Evolutionary conservation across 2,329 filamentous ascomycete genomes (phyloP).

Genomic region (Cercospora janseana): DNA sequence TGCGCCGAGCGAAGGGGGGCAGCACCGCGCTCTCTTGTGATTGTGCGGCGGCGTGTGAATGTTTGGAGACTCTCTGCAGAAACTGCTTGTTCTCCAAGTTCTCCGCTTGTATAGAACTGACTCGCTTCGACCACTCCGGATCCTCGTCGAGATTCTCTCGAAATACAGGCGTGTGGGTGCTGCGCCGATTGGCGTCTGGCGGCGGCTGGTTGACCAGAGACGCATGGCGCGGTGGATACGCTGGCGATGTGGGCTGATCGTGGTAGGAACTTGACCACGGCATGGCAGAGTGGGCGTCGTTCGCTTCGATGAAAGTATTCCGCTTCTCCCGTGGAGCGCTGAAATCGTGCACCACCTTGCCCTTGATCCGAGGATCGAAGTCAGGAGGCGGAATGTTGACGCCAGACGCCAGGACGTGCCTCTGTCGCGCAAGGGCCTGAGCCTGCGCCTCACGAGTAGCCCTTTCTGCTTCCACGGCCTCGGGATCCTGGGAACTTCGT

Average conservation of each 20-base stretch:
- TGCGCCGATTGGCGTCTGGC: slow-evolving; percentile 25
- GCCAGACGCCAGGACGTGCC: slow-evolving; percentile 53
- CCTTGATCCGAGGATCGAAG: slow-evolving; percentile 62
- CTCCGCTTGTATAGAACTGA: slow-evolving; percentile 48
- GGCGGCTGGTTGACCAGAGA: slow-evolving; percentile 23
- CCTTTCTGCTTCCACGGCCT: slow-evolving; percentile 23
- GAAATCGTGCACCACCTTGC: slow-evolving; percentile 64
- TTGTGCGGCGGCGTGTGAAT: slow-evolving; percentile 25
- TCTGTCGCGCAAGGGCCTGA: slow-evolving; percentile 48
- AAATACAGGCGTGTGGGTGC: slow-evolving; percentile 58
- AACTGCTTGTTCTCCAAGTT: slow-evolving; percentile 50
- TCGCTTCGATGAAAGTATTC: slow-evolving; percentile 26
- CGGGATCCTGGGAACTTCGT: slow-evolving; percentile 47
- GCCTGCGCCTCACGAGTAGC: slow-evolving; percentile 28
- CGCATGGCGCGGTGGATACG: slow-evolving; percentile 23
- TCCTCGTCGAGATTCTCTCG: slow-evolving; percentile 61
- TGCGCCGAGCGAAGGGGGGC: slow-evolving; percentile 38
- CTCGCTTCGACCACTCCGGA: slow-evolving; percentile 40
- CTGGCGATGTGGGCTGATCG: slow-evolving; percentile 14
- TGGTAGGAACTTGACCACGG: slow-evolving; percentile 5
- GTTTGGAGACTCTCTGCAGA: slow-evolving; percentile 45
- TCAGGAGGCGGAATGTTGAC: slow-evolving; percentile 55
- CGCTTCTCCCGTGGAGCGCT: slow-evolving; percentile 55
- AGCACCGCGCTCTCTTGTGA: slow-evolving; percentile 34
- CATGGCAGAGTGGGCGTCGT: slow-evolving; percentile 9